phyloP scores from a whole-genome alignment of 192 early-diverging fungal species.

The Rhizoclosmatium sp. region DNA sequence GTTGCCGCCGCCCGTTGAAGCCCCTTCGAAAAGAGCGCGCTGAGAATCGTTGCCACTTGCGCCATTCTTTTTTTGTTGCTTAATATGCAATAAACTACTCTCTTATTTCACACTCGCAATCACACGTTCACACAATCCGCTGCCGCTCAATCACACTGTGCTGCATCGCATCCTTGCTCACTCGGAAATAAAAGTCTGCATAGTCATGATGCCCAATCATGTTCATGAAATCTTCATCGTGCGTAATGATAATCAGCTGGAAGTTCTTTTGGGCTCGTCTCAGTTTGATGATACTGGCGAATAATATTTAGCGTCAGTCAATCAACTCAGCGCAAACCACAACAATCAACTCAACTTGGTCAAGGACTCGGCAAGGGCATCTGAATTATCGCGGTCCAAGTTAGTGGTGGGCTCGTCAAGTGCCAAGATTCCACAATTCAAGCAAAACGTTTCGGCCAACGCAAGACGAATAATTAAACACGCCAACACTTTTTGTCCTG shows the following conservation, averaged over 20 bases:
- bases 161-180: slow-evolving; percentile 78
- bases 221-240: slow-evolving; percentile 95
- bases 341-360: slow-evolving; percentile 45
- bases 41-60: slow-evolving; percentile 20
- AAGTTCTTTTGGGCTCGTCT: slow-evolving; percentile 88
- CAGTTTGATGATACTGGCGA: slow-evolving; percentile 77
- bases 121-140: background rate
- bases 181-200: slow-evolving; percentile 86
- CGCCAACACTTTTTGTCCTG: slow-evolving; percentile 96
- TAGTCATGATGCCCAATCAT: slow-evolving; percentile 79
- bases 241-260: slow-evolving; percentile 97
- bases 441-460: slow-evolving; percentile 92
- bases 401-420: slow-evolving; percentile 99
- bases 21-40: background rate
- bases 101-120: slow-evolving; percentile 2
- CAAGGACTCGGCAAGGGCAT: slow-evolving; percentile 83
- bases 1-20: background rate
- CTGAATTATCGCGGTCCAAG: slow-evolving; percentile 87
- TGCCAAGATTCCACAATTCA: slow-evolving; percentile 91
- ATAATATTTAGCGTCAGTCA: background rate
- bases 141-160: slow-evolving; percentile 37
- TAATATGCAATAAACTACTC: background rate
- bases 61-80: background rate
- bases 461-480: slow-evolving; percentile 96
- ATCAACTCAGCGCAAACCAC: background rate